A percentile compares a stretch with the other conserved stretches of the same genome.
phyloP scores from a whole-genome alignment of 2,329 filamentous ascomycete genomes.

The Rhynchosporium agropyri region DNA sequence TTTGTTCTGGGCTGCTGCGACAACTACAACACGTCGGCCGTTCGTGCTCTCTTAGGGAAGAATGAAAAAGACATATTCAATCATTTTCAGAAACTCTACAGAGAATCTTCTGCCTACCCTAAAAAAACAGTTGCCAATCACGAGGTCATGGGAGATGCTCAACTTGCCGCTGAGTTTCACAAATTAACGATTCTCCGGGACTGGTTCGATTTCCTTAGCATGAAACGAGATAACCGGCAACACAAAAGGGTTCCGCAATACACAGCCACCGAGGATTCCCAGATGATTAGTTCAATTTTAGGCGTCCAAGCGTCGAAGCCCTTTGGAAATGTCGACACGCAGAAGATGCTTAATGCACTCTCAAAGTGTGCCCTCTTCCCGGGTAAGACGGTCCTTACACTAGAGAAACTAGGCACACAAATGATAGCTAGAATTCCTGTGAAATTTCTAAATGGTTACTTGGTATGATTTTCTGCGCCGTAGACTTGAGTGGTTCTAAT shows the following conservation, averaged over 20 bases:
- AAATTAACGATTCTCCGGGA: constrained; percentile 15
- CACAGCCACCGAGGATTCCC: constrained; percentile 15
- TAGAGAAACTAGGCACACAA: constrained; percentile 11
- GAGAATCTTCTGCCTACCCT: constrained; percentile 18
- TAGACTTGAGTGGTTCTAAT: constrained; percentile 13
- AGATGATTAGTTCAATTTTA: constrained; percentile 18
- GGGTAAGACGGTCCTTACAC: constrained; percentile 10
- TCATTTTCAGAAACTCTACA: constrained; percentile 17
- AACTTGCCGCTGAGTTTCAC: constrained; percentile 15
- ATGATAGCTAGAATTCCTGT: constrained; percentile 18
- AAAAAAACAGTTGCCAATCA: constrained; percentile 9
- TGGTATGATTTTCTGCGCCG: constrained; percentile 19
- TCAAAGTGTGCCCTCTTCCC: constrained; percentile 23
- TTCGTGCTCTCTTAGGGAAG: constrained; percentile 23
- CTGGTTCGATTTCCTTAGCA: constrained; percentile 14
- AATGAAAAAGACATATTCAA: constrained; percentile 25
- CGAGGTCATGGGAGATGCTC: background rate
- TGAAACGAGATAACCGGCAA: constrained; percentile 11
- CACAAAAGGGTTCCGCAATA: constrained; percentile 17
- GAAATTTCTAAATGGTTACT: constrained; percentile 15
- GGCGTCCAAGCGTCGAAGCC: constrained; percentile 15
- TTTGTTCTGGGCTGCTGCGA: constrained; percentile 22
- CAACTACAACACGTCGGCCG: constrained; percentile 20
- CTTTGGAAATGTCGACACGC: constrained; percentile 18
- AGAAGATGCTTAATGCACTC: constrained; percentile 25